Evolutionary conservation across 192 early-diverging fungal genomes (phyloP), one percentile per base, ranked within the genome.

Genomic region (Rhizophagus clarus): DNA sequence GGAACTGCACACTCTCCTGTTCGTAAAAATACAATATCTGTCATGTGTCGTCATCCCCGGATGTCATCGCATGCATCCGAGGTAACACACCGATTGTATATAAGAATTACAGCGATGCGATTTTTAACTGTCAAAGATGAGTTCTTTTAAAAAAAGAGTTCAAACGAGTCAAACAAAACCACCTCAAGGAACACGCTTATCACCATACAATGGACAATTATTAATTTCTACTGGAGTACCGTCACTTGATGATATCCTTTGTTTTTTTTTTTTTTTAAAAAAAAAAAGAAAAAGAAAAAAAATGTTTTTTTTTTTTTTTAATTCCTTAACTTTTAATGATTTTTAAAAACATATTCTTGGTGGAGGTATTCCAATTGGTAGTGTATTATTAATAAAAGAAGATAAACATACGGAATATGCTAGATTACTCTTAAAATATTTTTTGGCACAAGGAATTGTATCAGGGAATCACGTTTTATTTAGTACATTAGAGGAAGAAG

Each of bases 341-440:
- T n/a, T 67, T 80, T 72, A 40, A 83, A 32, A 12, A 84, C 75
- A 84, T 77, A 84, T 84, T 61, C 84, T 92, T 9, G 97, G 96
- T 51, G 97, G 96, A 40, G 97, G 97, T 8, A 83, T 96, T 4
- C 96, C 96, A 0, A 86, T 97, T 0, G 96, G 96, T 67, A 90
- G 92, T 1, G 79, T 96, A 6, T 80, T 94, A 6, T 80, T 99
- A 63, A 87, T 98, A 40, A 88, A 93, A 69, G 90, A 94, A 75
- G 96, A 99, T 81, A 88, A 89, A 6, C 87, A 89, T 64, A 96
- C 97, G 0, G 91, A 88, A 9, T 98, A 98, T 81, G 91, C 95
- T 26, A 87, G 89, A 71, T 83, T 96, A 4, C 80, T 97, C 1
- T 69, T 94, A 5, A 92, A 91, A 61, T 97, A 97, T 79, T 97